Base-by-base conservation (phyloP, 2,329 filamentous ascomycete genomes). In the Coleophoma eucalyptorum region DNA sequence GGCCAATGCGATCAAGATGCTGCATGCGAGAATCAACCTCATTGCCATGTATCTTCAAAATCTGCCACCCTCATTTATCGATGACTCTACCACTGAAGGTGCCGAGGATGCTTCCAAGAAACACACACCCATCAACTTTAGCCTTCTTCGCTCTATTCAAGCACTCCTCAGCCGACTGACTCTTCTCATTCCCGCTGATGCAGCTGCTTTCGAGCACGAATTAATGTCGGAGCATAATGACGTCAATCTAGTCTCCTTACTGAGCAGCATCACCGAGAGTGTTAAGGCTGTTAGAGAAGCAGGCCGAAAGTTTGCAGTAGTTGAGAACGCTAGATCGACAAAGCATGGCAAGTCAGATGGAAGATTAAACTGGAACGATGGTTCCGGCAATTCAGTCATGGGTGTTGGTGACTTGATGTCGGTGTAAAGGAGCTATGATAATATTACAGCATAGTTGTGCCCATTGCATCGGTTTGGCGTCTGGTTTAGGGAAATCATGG, bases 1-100 rank as follows among this genome's bases (percentile, higher is more conserved):
- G 63, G 81, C 87, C 55, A 97, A 97, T 69, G 92, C 94, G 21
- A 87, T 97, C 64, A 93, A 91, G 71, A 97, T 96, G 84, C 82
- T 99, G 26, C 86, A 93, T 62, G 82, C 85, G 6, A 83, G 89
- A 46, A 82, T 94, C 59, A 78, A 80, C 42, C 78, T 93, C 50
- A 79, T 93, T 58, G 79, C 80, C 53, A 77, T 77, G n/a, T 97
- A 97, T 66, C 82, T 99, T 43, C 76, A 86, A 55, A 80, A 79
- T 13, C 78, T 94, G 2, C 87, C 88, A 1, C 76, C 81, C 4
- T 84, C 83, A 19, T 84, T 84, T 62, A 72, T 84, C 34, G 78
- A 76, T 6, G 76, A 77, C 44, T 62, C 62, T 48, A 62, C 53
- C 55, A 71, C 55, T 50, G 73, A 53, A 61, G 59, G 50, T 58